Evolutionary conservation across 176 grass and related monocot genomes (phyloP), one percentile per base, ranked within the genome.

Genomic region (Oropetium thomaeum): DNA sequence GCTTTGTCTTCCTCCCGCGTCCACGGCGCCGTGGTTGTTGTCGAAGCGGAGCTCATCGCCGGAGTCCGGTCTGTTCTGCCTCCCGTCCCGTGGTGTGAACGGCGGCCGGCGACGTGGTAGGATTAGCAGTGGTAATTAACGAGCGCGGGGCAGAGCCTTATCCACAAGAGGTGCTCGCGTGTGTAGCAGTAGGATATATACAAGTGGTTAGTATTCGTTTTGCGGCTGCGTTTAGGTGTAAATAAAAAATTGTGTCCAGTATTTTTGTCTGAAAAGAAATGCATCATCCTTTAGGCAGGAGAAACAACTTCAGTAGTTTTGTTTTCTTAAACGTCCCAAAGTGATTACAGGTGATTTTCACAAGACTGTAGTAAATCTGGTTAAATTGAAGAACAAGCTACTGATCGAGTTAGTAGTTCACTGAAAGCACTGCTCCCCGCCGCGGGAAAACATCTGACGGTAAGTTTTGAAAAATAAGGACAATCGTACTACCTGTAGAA

Each of bases 1-100:
- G 80, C 84, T 84, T 99, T 99, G 63, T 95, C 87, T 55, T 99
- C 96, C 17, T 95, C 87, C 70, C 83, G 67, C 28, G 82, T 99
- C 96, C 96, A 99, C 26, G 69, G 74, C 51, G 77, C 71, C 27
- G 58, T 68, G 1, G 49, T 22, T 22, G 41, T 1, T 12, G 62
- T 61, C 71, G 74, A 60, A 65, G 40, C 61, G 0, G 78, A 49
- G 71, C 76, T 31, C 89, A 92, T 92, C 71, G 65, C 29, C 32
- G 41, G 51, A 26, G 8, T 27, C 58, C 27, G 19, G 19, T 20
- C 48, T n/a, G 48, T n/a, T 29, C 45, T 49, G 14, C 11, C 57
- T 22, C 42, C n/a, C n/a, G n/a, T 22, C 59, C 58, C 59, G 41
- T 63, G 42, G 58, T 7, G 40, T 66, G n/a, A 10, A 57, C 73